phyloP scores from a whole-genome alignment of 208 protist genomes.

The Trypanosoma theileri region DNA sequence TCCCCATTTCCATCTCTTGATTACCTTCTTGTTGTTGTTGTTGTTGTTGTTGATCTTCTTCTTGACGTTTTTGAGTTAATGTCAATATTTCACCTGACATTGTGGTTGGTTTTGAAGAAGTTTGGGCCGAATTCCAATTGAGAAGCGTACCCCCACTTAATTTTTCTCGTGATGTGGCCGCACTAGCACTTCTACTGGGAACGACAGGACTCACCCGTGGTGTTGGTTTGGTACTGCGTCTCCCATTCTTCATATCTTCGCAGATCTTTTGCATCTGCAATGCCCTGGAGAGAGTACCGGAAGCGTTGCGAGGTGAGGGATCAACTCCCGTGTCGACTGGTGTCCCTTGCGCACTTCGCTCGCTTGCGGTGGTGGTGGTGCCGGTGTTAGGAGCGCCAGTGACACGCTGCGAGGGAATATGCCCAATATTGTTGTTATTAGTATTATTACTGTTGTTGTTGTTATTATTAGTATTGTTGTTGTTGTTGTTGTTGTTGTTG shows the following conservation, averaged over 20 bases:
- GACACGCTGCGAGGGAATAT: neutral
- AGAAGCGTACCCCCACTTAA: too few species aligned
- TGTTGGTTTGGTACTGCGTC: neutral
- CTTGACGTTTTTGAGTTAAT: too few species aligned
- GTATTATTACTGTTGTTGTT: neutral
- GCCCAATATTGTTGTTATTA: neutral
- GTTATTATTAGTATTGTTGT: neutral
- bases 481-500: neutral
- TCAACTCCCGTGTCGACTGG: neutral
- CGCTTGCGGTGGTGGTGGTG: neutral
- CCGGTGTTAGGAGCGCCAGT: neutral
- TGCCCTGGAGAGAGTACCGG: constrained; percentile 1
- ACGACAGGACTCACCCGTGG: neutral
- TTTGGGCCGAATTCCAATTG: too few species aligned
- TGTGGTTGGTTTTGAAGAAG: too few species aligned
- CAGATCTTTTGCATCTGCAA: constrained; percentile 12
- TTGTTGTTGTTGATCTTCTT: too few species aligned
- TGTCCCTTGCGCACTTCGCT: neutral
- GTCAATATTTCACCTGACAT: neutral
- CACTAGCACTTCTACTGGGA: neutral
- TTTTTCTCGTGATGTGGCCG: too few species aligned
- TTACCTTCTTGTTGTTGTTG: too few species aligned
- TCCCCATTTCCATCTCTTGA: neutral
- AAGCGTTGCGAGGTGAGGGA: neutral
- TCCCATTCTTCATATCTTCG: constrained; percentile 7